Evolutionary conservation across 257 asterid species (phyloP).

Genomic region (Paraleonurus japonicus): DNA sequence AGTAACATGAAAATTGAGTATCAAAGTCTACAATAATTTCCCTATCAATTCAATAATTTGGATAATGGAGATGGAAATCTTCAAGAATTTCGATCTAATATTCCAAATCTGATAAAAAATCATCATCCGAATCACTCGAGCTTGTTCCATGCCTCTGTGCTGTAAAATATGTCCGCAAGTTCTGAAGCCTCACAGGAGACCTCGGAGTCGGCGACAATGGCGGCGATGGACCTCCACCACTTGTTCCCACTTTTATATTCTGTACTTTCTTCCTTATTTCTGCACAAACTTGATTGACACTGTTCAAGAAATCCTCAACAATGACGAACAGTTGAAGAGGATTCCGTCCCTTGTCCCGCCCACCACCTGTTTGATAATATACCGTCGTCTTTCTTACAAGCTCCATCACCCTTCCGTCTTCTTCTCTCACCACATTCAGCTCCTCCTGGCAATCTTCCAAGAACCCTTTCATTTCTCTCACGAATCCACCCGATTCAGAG

Average conservation of each 20-base stretch:
- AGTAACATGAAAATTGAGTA: neutral
- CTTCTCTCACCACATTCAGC: slow-evolving; percentile 63
- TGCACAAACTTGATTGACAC: slow-evolving; percentile 60
- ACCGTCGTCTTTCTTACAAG: slow-evolving; percentile 61
- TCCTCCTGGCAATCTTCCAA: slow-evolving; percentile 73
- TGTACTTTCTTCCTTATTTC: slow-evolving; percentile 50
- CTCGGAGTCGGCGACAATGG: slow-evolving; percentile 54
- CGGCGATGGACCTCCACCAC: slow-evolving; percentile 41
- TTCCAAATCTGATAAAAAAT: slow-evolving; percentile 34
- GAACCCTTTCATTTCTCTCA: slow-evolving; percentile 59
- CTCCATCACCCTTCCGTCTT: slow-evolving; percentile 66
- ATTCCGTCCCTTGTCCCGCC: slow-evolving; percentile 39
- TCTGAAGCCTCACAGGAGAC: slow-evolving; percentile 56
- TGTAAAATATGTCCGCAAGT: slow-evolving; percentile 49
- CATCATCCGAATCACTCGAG: slow-evolving; percentile 73
- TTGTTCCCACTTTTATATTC: slow-evolving; percentile 30
- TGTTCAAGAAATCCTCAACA: slow-evolving; percentile 65
- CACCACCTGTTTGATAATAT: slow-evolving; percentile 63
- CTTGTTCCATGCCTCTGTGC: slow-evolving; percentile 33
- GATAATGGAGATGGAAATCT: neutral
- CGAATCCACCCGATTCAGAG: slow-evolving; percentile 42
- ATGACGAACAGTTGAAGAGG: slow-evolving; percentile 59
- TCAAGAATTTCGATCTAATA: neutral
- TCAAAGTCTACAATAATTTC: neutral
- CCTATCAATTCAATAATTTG: neutral